Evolutionary conservation across 768 basidiomycete genomes (phyloP).

Genomic region (Lyophyllum semitale): DNA sequence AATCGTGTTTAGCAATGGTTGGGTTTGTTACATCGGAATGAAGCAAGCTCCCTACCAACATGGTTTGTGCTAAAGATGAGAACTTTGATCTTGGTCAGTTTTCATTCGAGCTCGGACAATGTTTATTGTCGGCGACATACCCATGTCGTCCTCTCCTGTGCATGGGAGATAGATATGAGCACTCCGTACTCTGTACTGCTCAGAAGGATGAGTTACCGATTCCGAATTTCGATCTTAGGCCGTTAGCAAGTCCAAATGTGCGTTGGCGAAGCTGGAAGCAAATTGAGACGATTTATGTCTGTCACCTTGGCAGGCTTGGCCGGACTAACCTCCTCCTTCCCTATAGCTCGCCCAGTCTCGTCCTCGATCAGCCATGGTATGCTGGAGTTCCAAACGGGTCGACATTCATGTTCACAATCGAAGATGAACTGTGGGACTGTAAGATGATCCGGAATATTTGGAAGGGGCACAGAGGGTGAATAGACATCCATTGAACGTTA

Average conservation of each 20-base stretch:
- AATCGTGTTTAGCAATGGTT: background rate
- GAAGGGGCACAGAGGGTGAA: slow-evolving; percentile 29
- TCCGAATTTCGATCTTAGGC: slow-evolving; percentile 39
- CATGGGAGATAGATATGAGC: background rate
- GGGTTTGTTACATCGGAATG: background rate
- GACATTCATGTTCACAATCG: slow-evolving; percentile 40
- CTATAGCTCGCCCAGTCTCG: slow-evolving; percentile 39
- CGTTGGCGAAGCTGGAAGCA: slow-evolving; percentile 44
- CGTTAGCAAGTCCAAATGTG: slow-evolving; percentile 50
- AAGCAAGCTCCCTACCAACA: slow-evolving; percentile 56
- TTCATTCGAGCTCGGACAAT: background rate
- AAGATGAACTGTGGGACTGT: slow-evolving; percentile 58
- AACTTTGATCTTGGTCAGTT: slow-evolving; percentile 35
- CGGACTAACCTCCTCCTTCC: slow-evolving; percentile 40
- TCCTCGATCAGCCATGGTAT: slow-evolving; percentile 55
- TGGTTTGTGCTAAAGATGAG: too few species aligned
- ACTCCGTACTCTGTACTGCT: background rate
- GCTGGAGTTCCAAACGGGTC: slow-evolving; percentile 34
- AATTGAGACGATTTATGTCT: background rate
- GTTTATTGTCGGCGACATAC: too few species aligned
- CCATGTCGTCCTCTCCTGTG: slow-evolving; percentile 50
- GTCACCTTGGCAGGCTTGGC: too few species aligned
- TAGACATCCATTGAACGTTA: slow-evolving; percentile 36
- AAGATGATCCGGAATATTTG: slow-evolving; percentile 50
- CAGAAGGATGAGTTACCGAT: slow-evolving; percentile 32